phyloP scores from a whole-genome alignment of 2,329 filamentous ascomycete genomes.

The Fonsecaea erecta region DNA sequence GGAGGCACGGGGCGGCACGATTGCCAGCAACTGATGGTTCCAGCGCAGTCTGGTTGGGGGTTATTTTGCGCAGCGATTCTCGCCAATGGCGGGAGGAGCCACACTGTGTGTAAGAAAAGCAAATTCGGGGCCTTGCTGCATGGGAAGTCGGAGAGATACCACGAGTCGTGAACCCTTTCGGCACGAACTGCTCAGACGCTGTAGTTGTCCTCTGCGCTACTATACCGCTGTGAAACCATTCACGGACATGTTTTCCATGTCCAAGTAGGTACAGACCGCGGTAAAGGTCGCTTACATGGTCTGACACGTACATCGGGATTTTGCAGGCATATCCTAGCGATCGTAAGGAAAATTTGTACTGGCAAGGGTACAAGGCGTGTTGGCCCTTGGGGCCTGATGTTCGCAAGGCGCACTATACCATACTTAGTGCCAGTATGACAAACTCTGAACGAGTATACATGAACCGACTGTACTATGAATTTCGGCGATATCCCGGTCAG shows the following conservation, averaged over 20 bases:
- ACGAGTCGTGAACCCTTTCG: background rate
- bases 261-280: background rate
- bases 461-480: background rate
- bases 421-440: conserved; percentile 5
- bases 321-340: background rate
- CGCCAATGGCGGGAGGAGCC: background rate
- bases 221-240: background rate
- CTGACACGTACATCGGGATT: background rate
- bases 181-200: background rate
- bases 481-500: conserved; percentile 13
- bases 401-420: background rate
- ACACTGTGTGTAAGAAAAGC: background rate
- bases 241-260: background rate
- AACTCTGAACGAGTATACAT: background rate
- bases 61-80: background rate
- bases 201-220: background rate
- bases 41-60: background rate
- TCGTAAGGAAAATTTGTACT: background rate
- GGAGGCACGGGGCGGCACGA: background rate
- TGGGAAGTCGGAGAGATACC: background rate
- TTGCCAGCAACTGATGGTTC: background rate
- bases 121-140: background rate
- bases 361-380: background rate
- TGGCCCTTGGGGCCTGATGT: background rate
- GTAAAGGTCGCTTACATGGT: background rate